Evolutionary conservation across 108 stramenopile species (phyloP), one percentile per base, ranked within the genome.

Genomic region (Fistulifera solaris): DNA sequence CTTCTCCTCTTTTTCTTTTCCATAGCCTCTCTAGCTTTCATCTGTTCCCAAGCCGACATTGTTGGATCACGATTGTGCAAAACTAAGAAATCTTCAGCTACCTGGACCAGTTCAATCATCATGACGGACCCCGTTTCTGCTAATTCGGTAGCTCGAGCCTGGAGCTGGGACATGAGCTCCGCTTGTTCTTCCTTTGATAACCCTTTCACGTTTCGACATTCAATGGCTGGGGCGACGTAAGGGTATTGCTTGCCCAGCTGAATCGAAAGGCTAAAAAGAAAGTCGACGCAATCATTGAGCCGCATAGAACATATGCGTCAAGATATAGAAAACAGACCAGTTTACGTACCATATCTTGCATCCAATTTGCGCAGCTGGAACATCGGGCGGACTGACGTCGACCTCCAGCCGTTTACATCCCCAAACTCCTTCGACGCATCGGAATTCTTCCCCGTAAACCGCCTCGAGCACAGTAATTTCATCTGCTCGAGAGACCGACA

Each of bases 361-460:
- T 7, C 72, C 72, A 1, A 80, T 52, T 18, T 60, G 21, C 24
- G 54, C 48, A 0, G 35, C 42, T 8, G 55, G 63, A 3, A 66
- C 18, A 57, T 73, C 78, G 15, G 75, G 80, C 4, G 80, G 80
- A 8, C 66, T 52, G 18, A 72, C 64, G 3, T 51, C 7, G 0
- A 81, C 72, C 35, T 59, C 24, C 23, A 73, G 47, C 14, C 71
- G 58, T 28, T 70, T 54, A 40, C 38, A 43, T 26, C 71, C 73
- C 79, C 73, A 72, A 10, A 75, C 54, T 4, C 88, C 88, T 1
- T 51, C 48, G 45, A 59, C 45, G 2, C 60, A 23, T 16, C 60
- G 38, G 52, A 81, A 90, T 31, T 90, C 88, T 38, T 56, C 47
- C 16, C 80, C 84, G 50, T 90, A 90, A n/a, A 90, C 78, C 7